These are phyloP conservation scores for Nephelium lappaceum DNA, from an alignment of 345 rosid species.

Conservation along the genomic window DNA sequence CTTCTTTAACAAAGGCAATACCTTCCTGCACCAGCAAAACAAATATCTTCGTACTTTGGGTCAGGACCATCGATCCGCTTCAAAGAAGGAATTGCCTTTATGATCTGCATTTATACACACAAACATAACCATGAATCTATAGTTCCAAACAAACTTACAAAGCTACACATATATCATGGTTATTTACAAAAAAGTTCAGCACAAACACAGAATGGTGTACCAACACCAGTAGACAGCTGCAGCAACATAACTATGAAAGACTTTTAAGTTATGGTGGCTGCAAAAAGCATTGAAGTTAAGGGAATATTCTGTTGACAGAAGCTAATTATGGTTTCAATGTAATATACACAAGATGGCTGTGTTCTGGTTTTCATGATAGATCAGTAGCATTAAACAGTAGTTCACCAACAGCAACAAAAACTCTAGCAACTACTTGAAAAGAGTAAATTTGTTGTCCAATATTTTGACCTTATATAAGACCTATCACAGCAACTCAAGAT, in stretches of 20 bases:
- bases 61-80: conserved; percentile 76
- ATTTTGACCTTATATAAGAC: neutral
- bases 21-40: conserved; percentile 77
- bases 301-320: neutral
- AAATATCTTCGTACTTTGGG: conserved; percentile 69
- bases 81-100: conserved; percentile 58
- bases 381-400: neutral
- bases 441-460: neutral
- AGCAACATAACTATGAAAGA: neutral
- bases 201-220: neutral
- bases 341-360: neutral
- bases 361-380: neutral
- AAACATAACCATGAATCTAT: conserved; percentile 17
- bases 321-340: neutral
- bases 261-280: neutral
- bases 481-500: neutral
- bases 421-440: no score
- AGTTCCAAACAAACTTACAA: conserved; percentile 8
- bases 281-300: neutral
- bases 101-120: conserved; percentile 41
- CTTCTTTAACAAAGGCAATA: conserved; percentile 21
- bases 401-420: neutral
- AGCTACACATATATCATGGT: neutral
- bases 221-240: neutral
- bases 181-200: neutral